Conservation (phyloP, 1,284 basidiomycete species). For the Cryptococcus sp. region DNA sequence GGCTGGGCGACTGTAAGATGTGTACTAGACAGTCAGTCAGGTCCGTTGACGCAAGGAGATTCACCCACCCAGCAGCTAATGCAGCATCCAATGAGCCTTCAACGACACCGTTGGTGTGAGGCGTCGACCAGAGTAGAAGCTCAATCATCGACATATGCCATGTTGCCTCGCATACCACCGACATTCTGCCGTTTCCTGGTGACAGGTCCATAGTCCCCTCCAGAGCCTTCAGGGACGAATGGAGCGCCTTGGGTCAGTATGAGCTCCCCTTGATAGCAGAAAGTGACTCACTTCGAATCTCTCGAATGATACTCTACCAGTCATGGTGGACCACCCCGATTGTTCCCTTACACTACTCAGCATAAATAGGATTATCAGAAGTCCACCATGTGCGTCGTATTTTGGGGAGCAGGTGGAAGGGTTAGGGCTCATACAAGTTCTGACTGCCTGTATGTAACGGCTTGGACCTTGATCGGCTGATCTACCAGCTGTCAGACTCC, state of each 20-base stretch:
- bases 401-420: not conserved
- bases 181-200: not conserved
- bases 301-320: constrained; percentile 25
- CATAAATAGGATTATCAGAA: constrained; percentile 23
- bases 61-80: constrained; percentile 29
- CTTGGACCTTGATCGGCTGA: not conserved
- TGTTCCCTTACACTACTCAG: constrained; percentile 24
- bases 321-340: constrained; percentile 36
- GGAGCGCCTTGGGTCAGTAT: constrained; percentile 9
- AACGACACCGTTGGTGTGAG: constrained; percentile 29
- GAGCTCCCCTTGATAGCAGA: not conserved
- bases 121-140: constrained; percentile 24
- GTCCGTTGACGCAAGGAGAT: too few relatives aligned
- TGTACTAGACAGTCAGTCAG: constrained; percentile 4
- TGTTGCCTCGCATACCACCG: constrained; percentile 14
- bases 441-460: constrained; percentile 18
- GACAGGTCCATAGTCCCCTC: constrained; percentile 11
- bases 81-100: constrained; percentile 28
- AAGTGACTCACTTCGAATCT: constrained; percentile 26
- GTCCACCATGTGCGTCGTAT: constrained; percentile 10
- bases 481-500: constrained; percentile 8
- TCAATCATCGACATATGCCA: constrained; percentile 34
- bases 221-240: constrained; percentile 11
- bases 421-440: constrained; percentile 3
- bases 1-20: constrained; percentile 9